Evolutionary conservation across 208 protist species (phyloP), one percentile per base, ranked within the genome.

Genomic region (Herpetomonas muscarum): DNA sequence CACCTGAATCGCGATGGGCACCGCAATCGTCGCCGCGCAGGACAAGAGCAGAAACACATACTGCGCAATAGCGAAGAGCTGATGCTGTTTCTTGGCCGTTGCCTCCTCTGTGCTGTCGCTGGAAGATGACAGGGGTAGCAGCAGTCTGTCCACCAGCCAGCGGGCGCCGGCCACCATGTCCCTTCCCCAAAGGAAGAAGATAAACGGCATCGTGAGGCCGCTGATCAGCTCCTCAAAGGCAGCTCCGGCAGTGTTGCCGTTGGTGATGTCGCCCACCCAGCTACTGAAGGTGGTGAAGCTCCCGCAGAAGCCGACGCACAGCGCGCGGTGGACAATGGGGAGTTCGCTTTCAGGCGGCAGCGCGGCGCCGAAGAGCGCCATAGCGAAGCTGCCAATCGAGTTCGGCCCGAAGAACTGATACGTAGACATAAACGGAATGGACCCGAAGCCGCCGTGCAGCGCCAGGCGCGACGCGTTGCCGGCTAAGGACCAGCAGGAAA

Each of bases 291-390:
- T 87, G 15, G 76, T 81, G 31, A 81, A 66, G 51, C 61, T 70
- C 15, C 80, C 80, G 55, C 76, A 87, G 52, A 81, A 87, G 28
- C 80, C 80, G 9, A 78, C 69, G 26, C 56, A 62, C 6, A 87
- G 32, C 19, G 70, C 69, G 45, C 68, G 51, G 36, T 62, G 49
- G 37, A 72, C 49, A 41, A 77, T 48, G 13, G 75, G 68, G 36
- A 80, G 50, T 12, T 60, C 34, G 4, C 46, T 10, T 37, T 71
- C 69, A 9, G 60, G 46, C 17, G 67, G 61, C 15, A 78, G 32
- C 15, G 50, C 17, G 19, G 50, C 44, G 2, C 57, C 51, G 15
- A 70, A 45, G 37, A 82, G 41, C 28, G 73, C 70, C 63, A 87
- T 81, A 30, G 67, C 54, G 21, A 74, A 81, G 54, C 62, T 70